Base-by-base conservation (phyloP, 768 basidiomycete species). In the Saitozyma sp. region DNA sequence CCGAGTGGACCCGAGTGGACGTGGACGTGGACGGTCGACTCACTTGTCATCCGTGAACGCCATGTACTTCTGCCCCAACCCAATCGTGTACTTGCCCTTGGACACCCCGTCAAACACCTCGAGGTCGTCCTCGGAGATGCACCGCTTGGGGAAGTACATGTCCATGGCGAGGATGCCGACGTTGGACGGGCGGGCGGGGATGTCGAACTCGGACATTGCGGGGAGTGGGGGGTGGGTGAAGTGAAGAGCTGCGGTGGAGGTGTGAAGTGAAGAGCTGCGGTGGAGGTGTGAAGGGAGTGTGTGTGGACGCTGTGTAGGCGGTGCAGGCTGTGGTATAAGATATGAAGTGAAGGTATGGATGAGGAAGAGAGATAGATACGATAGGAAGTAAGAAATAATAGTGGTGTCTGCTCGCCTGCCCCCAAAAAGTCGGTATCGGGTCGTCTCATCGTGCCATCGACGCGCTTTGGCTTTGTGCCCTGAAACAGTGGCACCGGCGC, bases 21-120 rank as follows among this genome's bases (percentile, higher is more conserved):
- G 29, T n/a, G n/a, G n/a, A n/a, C n/a, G 29, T 29, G 29, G 29
- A 29, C 29, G 29, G 5, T 5, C 29, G 4, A 69, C 74, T 65
- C 71, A 75, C 74, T 91, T 88, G 85, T 99, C 96, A 78, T 97
- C 94, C 62, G 90, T 90, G 86, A 91, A 98, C 41, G 95, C 92
- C 96, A 99, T 99, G 84, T 87, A 92, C 79, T 94, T 88, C 80
- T 95, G 92, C 61, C 94, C 96, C 45, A 99, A 87, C 77, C 96
- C 96, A 79, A 98, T 96, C 68, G 96, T 99, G 84, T 99, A 98
- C 83, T 98, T 98, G 63, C 96, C 96, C 75, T 90, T 86, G 60
- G 91, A 83, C 50, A 97, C 95, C 73, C 90, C 90, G 74, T 98
- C 95, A 80, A 89, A 98, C 59, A 84, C 88, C 80, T 98, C 95